Percentiles rank a stretch among this genome's conserved stretches.
phyloP scores from a whole-genome alignment of 345 rosid genomes.

The Bruguiera parviflora region DNA sequence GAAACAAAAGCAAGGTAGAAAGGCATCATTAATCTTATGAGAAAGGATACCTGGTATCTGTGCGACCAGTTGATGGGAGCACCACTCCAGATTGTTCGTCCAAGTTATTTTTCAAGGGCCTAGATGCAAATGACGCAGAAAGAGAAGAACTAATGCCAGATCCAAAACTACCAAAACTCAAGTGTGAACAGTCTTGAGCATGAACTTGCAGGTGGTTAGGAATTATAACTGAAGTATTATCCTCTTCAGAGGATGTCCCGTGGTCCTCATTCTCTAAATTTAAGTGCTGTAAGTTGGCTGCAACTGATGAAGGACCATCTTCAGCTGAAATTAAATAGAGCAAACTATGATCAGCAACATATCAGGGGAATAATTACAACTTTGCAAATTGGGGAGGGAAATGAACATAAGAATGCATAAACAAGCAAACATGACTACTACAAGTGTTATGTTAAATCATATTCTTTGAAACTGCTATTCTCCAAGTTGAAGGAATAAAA shows the following conservation, averaged over 20 bases:
- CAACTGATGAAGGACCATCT: constrained; percentile 49
- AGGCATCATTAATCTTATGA: background rate
- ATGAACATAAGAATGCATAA: no score
- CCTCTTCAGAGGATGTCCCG: constrained; percentile 52
- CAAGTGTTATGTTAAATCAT: no score
- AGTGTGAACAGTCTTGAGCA: constrained; percentile 72
- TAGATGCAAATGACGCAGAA: constrained; percentile 51
- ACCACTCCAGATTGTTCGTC: constrained; percentile 54
- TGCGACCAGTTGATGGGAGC: constrained; percentile 46
- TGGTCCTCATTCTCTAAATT: constrained; percentile 53
- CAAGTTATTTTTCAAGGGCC: constrained; percentile 49
- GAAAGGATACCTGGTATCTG: constrained; percentile 60
- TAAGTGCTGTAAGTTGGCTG: constrained; percentile 57
- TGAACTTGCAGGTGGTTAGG: constrained; percentile 92
- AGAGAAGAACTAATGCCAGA: constrained; percentile 43
- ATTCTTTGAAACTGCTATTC: no score
- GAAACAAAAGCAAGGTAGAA: background rate
- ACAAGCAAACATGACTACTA: no score
- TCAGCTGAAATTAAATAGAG: constrained; percentile 47
- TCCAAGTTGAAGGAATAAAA: no score
- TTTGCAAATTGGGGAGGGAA: background rate
- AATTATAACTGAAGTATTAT: constrained; percentile 72
- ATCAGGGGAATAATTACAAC: background rate
- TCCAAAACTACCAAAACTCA: constrained; percentile 98
- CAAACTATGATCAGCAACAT: background rate